phyloP scores from a whole-genome alignment of 257 asterid genomes.

The Solanum habrochaites region DNA sequence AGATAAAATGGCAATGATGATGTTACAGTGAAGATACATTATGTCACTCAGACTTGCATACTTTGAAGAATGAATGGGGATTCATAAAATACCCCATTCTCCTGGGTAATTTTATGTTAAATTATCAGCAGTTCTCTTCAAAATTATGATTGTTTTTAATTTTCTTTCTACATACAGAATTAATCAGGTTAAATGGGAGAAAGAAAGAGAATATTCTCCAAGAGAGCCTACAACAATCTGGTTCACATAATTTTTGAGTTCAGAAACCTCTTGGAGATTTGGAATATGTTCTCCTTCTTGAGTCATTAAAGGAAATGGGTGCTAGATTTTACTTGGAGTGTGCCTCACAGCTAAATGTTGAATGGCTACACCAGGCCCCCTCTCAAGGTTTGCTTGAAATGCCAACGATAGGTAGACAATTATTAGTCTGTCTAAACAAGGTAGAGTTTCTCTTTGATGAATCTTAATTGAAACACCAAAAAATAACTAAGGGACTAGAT shows the following conservation, averaged over 20 bases:
- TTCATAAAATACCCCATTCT: slow-evolving; percentile 16
- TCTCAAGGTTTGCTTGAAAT: neutral
- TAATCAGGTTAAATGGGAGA: neutral
- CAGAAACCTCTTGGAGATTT: neutral
- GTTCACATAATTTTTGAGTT: neutral
- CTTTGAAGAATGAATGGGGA: slow-evolving; percentile 21
- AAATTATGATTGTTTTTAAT: neutral
- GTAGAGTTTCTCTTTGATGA: neutral
- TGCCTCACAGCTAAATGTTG: neutral
- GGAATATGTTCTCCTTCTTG: neutral
- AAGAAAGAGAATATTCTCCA: neutral
- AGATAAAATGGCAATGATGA: slow-evolving; percentile 14
- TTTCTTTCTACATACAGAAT: neutral
- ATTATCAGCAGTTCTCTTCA: neutral
- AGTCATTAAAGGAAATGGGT: neutral
- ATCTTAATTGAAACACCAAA: neutral
- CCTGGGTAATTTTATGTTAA: slow-evolving; percentile 7
- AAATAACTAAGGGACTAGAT: neutral
- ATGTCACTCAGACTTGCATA: slow-evolving; percentile 22
- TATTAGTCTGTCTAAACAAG: neutral
- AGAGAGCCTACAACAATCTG: neutral
- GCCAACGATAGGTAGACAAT: neutral
- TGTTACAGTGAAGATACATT: slow-evolving; percentile 16
- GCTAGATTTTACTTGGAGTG: neutral
- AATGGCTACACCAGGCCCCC: neutral